phyloP scores from a whole-genome alignment of 257 asterid genomes.

The Solanum lignicaule region DNA sequence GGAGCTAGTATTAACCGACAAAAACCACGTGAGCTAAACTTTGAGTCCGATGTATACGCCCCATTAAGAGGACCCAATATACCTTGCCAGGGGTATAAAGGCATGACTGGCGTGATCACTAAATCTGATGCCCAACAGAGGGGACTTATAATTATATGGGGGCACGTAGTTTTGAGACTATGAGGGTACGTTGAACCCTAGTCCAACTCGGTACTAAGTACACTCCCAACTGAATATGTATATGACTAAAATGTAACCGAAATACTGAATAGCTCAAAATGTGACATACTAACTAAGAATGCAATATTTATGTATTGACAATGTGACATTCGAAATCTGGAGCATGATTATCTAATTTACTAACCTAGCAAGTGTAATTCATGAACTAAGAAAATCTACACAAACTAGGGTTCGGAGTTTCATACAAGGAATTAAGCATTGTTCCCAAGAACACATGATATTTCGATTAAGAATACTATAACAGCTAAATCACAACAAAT shows the following conservation, averaged over 20 bases:
- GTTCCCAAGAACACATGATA: neutral
- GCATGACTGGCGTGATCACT: neutral
- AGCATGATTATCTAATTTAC: neutral
- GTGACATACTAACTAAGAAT: neutral
- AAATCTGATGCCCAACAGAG: too few relatives aligned
- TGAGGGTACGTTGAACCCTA: neutral
- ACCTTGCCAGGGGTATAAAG: neutral
- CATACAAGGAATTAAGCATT: neutral
- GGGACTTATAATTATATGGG: neutral
- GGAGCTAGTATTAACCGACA: neutral
- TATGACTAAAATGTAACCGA: neutral
- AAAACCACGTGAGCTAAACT: neutral
- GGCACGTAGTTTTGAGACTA: neutral
- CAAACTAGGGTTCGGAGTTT: neutral
- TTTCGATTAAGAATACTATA: neutral
- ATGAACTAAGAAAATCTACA: neutral
- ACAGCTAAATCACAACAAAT: neutral
- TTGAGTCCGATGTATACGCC: neutral
- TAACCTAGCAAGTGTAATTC: neutral
- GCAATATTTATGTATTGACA: neutral
- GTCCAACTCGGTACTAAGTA: neutral
- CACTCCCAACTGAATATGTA: neutral
- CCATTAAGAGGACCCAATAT: neutral
- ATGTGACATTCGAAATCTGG: too few relatives aligned
- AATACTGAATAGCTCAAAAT: neutral